phyloP scores from a whole-genome alignment of 2,329 filamentous ascomycete species.

The Macroventuria anomochaeta region DNA sequence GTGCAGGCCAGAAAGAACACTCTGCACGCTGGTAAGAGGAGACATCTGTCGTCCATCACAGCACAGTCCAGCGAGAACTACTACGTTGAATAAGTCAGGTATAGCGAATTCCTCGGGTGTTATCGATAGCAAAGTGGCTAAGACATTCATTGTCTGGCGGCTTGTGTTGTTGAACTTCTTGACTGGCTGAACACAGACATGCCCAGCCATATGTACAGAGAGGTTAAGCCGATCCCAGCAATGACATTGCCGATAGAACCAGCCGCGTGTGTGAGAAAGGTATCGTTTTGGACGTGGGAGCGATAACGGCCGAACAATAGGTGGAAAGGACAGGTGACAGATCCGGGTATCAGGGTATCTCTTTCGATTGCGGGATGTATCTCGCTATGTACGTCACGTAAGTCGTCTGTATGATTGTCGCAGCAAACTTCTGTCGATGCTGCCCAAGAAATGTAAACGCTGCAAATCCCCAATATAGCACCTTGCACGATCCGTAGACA shows the following conservation, averaged over 20 bases:
- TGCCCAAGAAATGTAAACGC: conserved; percentile 19
- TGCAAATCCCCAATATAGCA: conserved; percentile 15
- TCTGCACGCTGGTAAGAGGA: too few relatives aligned
- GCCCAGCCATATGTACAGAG: not conserved
- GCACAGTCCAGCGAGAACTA: not conserved
- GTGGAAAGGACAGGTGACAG: not conserved
- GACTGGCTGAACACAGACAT: not conserved
- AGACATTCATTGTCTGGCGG: not conserved
- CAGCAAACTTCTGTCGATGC: conserved; percentile 13
- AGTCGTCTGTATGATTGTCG: conserved; percentile 11
- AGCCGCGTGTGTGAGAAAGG: too few relatives aligned
- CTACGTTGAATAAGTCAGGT: not conserved
- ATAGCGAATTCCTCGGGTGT: not conserved
- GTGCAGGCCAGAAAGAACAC: too few relatives aligned
- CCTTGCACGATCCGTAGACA: conserved; percentile 18
- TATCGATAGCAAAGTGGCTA: not conserved
- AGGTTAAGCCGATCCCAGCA: too few relatives aligned
- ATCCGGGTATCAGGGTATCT: conserved; percentile 13
- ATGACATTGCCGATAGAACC: too few relatives aligned
- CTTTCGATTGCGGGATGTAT: conserved; percentile 12
- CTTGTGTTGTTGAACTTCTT: not conserved
- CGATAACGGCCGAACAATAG: not conserved
- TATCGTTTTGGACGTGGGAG: too few relatives aligned
- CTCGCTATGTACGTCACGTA: conserved; percentile 15
- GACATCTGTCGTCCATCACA: too few relatives aligned